These are phyloP conservation scores for Nephelium lappaceum DNA, from an alignment of 345 rosid genomes.

Conservation along the genomic window DNA sequence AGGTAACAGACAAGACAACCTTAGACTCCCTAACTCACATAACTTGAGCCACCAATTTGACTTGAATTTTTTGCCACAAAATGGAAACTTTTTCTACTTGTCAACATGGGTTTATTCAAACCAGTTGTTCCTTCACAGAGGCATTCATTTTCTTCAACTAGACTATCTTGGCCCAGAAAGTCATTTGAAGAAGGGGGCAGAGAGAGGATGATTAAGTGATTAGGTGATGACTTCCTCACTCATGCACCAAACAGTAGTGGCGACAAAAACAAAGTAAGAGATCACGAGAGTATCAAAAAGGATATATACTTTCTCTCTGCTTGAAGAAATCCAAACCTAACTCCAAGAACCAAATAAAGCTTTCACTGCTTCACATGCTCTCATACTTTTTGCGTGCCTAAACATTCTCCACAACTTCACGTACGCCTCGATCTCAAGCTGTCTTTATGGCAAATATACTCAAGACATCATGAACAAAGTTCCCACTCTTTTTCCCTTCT, in stretches of 20 bases:
- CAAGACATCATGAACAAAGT: neutral
- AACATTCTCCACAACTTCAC: neutral
- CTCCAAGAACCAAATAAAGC: neutral
- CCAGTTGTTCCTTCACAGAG: neutral
- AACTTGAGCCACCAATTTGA: neutral
- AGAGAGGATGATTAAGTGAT: neutral
- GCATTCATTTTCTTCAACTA: neutral
- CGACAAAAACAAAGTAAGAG: constrained; percentile 19
- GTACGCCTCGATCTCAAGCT: neutral
- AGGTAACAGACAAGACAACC: neutral
- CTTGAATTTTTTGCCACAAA: neutral
- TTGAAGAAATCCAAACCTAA: neutral
- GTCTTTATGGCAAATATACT: neutral
- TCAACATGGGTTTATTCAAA: neutral
- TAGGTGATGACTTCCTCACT: neutral
- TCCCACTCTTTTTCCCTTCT: neutral
- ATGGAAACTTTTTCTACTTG: neutral
- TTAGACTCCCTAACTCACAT: neutral
- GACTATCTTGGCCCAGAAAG: neutral
- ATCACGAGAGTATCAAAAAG: constrained; percentile 4
- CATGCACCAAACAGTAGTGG: constrained; percentile 8
- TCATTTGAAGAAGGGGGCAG: neutral
- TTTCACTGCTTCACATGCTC: neutral
- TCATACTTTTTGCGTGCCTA: neutral
- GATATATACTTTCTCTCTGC: neutral